These are phyloP conservation scores for Macrocystidia cucumis DNA, from an alignment of 1,284 basidiomycete genomes.

Conservation along the genomic window DNA sequence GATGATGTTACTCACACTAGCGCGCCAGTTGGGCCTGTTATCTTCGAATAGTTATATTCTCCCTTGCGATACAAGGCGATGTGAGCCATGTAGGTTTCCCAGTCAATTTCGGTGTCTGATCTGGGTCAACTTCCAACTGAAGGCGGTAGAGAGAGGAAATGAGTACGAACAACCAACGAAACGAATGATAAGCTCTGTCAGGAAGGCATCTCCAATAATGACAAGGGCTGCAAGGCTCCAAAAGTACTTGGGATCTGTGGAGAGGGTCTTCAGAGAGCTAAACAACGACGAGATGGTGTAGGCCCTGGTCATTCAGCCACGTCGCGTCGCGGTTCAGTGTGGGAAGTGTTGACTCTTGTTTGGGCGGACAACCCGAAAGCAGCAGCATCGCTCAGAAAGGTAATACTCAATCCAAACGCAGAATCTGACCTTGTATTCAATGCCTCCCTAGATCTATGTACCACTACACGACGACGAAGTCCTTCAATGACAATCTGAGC, in stretches of 20 bases:
- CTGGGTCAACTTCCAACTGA: slow-evolving; percentile 10
- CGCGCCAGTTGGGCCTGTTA: slow-evolving; percentile 89
- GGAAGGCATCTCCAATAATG: slow-evolving; percentile 61
- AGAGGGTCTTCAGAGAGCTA: slow-evolving; percentile 21
- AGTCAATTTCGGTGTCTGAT: slow-evolving; percentile 98
- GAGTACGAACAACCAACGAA: slow-evolving; percentile 70
- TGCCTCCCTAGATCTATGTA: too few species aligned
- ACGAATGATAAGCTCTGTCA: slow-evolving; percentile 73
- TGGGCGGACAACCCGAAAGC: too few species aligned
- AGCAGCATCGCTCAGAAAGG: too few species aligned
- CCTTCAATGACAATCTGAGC: too few species aligned
- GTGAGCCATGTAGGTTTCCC: slow-evolving; percentile 89
- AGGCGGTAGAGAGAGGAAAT: slow-evolving; percentile 7
- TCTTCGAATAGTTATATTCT: slow-evolving; percentile 79
- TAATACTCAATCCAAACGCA: too few species aligned
- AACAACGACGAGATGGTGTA: too few species aligned
- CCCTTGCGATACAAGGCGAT: slow-evolving; percentile 75
- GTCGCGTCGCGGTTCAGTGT: too few species aligned
- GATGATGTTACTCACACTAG: slow-evolving; percentile 89
- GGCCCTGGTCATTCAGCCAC: too few species aligned
- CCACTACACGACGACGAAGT: too few species aligned
- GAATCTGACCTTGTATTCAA: too few species aligned
- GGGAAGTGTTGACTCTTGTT: too few species aligned
- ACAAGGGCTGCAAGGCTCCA: slow-evolving; percentile 56
- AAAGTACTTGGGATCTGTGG: slow-evolving; percentile 60